A percentile compares a stretch with the other conserved stretches of the same genome.
Conservation (phyloP, 768 basidiomycete genomes). For the Tricholoma furcatifolium region DNA sequence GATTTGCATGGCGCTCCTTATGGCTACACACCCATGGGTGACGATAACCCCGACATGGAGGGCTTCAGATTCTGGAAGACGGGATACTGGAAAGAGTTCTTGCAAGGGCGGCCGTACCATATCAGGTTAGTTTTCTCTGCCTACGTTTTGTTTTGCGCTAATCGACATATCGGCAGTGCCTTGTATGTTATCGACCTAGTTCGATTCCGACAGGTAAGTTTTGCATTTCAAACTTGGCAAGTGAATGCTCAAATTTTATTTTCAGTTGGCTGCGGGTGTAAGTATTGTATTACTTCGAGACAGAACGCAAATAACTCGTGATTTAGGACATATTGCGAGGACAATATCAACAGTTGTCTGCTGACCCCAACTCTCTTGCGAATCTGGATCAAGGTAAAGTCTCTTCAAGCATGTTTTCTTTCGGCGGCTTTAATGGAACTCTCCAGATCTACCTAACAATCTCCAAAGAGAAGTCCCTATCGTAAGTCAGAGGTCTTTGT, state of each 20-base stretch:
- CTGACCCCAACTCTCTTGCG: constrained; percentile 91
- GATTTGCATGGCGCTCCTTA: constrained; percentile 94
- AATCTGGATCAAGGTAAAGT: constrained; percentile 89
- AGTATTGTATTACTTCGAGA: constrained; percentile 9
- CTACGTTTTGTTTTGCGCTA: neutral
- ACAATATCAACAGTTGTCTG: constrained; percentile 90
- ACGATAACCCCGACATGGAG: constrained; percentile 93
- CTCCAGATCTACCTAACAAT: constrained; percentile 90
- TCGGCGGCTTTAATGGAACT: neutral
- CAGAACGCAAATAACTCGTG: neutral
- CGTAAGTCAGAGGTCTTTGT: constrained; percentile 43
- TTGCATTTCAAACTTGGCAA: neutral
- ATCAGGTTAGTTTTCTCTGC: constrained; percentile 64
- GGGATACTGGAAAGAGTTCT: constrained; percentile 91
- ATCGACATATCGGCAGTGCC: constrained; percentile 50
- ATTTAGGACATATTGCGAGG: constrained; percentile 81
- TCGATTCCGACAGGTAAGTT: constrained; percentile 82
- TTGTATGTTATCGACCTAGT: constrained; percentile 95
- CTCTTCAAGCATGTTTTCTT: neutral
- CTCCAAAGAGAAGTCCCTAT: constrained; percentile 92
- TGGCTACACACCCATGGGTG: constrained; percentile 96
- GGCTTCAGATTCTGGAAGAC: constrained; percentile 99
- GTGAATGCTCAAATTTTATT: constrained; percentile 1
- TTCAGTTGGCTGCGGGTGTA: constrained; percentile 54
- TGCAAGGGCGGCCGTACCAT: constrained; percentile 86